Percentiles rank a stretch among this genome's conserved stretches.
phyloP scores from a whole-genome alignment of 805 yeast genomes.

The Wickerhamomyces bisporus region DNA sequence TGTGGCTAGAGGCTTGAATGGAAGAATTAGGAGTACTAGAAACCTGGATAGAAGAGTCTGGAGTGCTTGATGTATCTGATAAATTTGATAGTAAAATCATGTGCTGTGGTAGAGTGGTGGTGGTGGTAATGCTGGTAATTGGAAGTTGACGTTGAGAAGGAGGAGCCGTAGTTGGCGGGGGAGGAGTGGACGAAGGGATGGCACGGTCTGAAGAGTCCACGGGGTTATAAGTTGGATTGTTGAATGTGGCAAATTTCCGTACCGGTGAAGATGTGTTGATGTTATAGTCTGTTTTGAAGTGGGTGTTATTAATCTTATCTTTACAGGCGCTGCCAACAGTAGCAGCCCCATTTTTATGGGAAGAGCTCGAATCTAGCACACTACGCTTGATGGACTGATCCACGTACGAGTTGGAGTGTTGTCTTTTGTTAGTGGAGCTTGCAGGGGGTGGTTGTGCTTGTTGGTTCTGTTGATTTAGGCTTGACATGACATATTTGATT shows the following conservation, averaged over 20 bases:
- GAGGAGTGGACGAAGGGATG: slow-evolving; percentile 5
- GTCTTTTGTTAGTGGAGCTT: slow-evolving; percentile 16
- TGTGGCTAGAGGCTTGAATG: neutral
- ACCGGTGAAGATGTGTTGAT: neutral
- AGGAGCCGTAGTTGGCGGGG: slow-evolving; percentile 4
- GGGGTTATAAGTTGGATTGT: slow-evolving; percentile 2
- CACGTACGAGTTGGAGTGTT: slow-evolving; percentile 18
- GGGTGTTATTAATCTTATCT: neutral
- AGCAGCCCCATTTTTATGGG: slow-evolving; percentile 1
- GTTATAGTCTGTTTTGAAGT: neutral
- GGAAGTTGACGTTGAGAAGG: slow-evolving; percentile 5
- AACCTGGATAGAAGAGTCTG: slow-evolving; percentile 4
- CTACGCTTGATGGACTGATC: slow-evolving; percentile 13
- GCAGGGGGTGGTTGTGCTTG: neutral
- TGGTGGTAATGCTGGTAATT: no score
- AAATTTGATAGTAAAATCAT: neutral
- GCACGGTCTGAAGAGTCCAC: neutral
- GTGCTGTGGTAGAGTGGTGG: slow-evolving; percentile 6
- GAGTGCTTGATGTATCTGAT: slow-evolving; percentile 11
- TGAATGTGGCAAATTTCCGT: slow-evolving; percentile 1
- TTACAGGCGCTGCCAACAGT: neutral
- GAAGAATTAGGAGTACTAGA: no score
- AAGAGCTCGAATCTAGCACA: slow-evolving; percentile 11
- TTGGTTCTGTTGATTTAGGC: slow-evolving; percentile 1
- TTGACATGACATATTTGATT: slow-evolving; percentile 3